These are phyloP conservation scores for Phoma sp. DNA, from an alignment of 2,329 filamentous ascomycete species.

Conservation along the genomic window DNA sequence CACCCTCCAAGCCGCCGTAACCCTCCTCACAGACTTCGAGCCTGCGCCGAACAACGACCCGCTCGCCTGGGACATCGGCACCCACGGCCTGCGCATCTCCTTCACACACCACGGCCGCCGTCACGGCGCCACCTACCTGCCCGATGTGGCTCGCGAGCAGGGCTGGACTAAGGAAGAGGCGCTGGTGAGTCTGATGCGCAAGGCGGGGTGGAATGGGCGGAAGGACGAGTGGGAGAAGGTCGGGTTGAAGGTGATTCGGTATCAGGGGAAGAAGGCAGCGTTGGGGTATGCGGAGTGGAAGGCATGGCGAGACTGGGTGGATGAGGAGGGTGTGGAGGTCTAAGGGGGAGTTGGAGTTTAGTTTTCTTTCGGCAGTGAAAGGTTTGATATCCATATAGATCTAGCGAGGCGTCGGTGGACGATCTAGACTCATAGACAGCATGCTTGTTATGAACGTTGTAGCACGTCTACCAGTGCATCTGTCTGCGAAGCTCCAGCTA, in stretches of 20 bases:
- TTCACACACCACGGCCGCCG: slow-evolving; percentile 76
- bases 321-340: slow-evolving; percentile 19
- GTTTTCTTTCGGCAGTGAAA: too few relatives aligned
- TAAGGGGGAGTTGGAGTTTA: too few relatives aligned
- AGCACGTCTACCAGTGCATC: too few relatives aligned
- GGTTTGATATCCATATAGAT: too few relatives aligned
- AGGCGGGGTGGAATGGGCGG: slow-evolving; percentile 85
- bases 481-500: too few relatives aligned
- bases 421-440: too few relatives aligned
- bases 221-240: slow-evolving; percentile 75
- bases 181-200: slow-evolving; percentile 85
- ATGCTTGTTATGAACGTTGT: too few relatives aligned
- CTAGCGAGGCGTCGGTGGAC: too few relatives aligned
- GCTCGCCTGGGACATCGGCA: slow-evolving; percentile 85
- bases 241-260: slow-evolving; percentile 78
- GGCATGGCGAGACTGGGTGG: slow-evolving; percentile 78
- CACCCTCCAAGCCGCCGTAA: slow-evolving; percentile 61
- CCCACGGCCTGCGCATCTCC: slow-evolving; percentile 84
- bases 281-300: slow-evolving; percentile 76
- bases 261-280: slow-evolving; percentile 81
- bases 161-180: slow-evolving; percentile 96
- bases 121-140: slow-evolving; percentile 88
- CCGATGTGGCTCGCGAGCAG: slow-evolving; percentile 89
- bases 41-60: slow-evolving; percentile 64
- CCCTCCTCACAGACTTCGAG: slow-evolving; percentile 86